These are phyloP conservation scores for Candida ficus DNA, from an alignment of 805 yeast species.

Conservation along the genomic window DNA sequence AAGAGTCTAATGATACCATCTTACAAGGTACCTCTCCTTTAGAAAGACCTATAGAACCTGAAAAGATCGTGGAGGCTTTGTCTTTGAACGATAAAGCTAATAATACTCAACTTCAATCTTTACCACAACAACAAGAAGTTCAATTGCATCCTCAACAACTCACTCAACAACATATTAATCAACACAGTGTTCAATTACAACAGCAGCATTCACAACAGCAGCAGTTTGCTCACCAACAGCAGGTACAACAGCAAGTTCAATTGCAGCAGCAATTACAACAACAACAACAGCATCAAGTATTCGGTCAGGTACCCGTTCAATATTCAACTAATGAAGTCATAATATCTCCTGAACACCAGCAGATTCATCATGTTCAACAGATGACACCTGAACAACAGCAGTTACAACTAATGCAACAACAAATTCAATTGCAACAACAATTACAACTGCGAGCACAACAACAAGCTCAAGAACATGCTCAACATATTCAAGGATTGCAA, in stretches of 20 bases:
- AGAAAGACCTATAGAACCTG: slow-evolving; percentile 8
- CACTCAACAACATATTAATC: neutral
- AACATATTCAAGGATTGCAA: slow-evolving; percentile 5
- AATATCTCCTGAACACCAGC: neutral
- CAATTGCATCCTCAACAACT: neutral
- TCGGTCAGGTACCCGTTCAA: neutral
- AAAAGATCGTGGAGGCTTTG: slow-evolving; percentile 5
- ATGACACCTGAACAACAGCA: neutral
- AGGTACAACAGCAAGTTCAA: neutral
- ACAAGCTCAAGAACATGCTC: slow-evolving; percentile 5
- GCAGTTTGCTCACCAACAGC: neutral
- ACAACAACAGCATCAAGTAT: neutral
- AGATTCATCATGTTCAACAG: neutral
- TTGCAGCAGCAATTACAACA: neutral
- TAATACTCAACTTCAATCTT: neutral
- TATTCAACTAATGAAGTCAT: neutral
- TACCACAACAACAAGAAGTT: neutral
- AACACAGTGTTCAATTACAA: neutral
- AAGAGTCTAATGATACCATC: slow-evolving; percentile 26
- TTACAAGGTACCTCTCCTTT: slow-evolving; percentile 19
- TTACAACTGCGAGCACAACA: neutral
- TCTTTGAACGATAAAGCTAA: slow-evolving; percentile 7
- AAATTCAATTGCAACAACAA: slow-evolving; percentile 1
- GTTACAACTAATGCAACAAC: neutral
- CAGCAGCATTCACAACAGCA: slow-evolving; percentile 3